Conservation (phyloP, 805 yeast genomes). For the Sugiyamaella qingdaonensis region DNA sequence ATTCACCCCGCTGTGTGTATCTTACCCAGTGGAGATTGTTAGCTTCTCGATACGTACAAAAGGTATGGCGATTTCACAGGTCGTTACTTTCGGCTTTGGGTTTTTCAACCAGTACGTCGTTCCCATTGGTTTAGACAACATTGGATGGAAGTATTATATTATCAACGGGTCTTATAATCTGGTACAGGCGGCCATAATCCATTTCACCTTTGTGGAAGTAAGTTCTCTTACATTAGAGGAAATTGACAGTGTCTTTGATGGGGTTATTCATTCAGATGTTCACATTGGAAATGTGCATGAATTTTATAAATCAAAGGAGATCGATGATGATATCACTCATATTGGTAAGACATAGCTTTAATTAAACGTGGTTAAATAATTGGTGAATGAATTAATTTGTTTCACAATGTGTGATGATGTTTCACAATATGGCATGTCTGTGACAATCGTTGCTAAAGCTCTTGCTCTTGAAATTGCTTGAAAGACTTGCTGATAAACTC, state of each 20-base stretch:
- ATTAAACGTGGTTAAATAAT: too few species aligned
- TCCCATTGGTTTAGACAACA: slow-evolving; percentile 40
- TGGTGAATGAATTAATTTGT: too few species aligned
- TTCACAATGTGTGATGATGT: too few species aligned
- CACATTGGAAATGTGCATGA: slow-evolving; percentile 25
- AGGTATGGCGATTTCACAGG: not conserved
- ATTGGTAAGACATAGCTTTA: too few species aligned
- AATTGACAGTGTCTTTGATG: slow-evolving; percentile 41
- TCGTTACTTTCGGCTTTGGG: not conserved
- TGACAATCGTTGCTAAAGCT: not conserved
- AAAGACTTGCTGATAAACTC: not conserved
- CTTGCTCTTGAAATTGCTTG: not conserved
- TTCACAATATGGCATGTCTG: too few species aligned
- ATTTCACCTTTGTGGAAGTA: slow-evolving; percentile 41
- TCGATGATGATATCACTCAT: not conserved
- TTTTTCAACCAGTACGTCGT: slow-evolving; percentile 34
- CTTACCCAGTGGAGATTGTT: not conserved
- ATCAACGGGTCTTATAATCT: slow-evolving; percentile 39
- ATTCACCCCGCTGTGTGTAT: not conserved
- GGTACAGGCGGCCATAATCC: slow-evolving; percentile 31
- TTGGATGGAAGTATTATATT: slow-evolving; percentile 43
- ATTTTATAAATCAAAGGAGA: not conserved
- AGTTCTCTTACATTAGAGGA: slow-evolving; percentile 43
- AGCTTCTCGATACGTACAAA: not conserved
- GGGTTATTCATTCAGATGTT: slow-evolving; percentile 21